Evolutionary conservation across 768 basidiomycete species (phyloP), one percentile per base, ranked within the genome.

Genomic region (Tylopilus felleus): DNA sequence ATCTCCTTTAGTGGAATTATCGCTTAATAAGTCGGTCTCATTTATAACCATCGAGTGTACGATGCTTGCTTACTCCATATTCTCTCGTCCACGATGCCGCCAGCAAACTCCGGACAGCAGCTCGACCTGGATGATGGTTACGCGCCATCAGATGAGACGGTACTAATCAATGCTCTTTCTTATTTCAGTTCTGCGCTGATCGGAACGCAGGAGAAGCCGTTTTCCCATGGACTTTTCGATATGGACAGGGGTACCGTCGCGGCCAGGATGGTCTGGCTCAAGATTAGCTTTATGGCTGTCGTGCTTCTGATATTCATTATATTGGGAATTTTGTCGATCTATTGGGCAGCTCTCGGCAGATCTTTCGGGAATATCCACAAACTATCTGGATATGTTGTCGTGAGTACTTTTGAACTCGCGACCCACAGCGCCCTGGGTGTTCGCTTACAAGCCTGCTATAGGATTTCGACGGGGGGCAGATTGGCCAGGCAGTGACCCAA

Each of bases 391-490:
- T 84, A 77, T 74, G 74, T 86, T 0, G 78, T 86, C 23, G 84
- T 85, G 53, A 47, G 81, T 73, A 22, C 40, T 46, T 16, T 28
- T 19, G 27, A 38, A n/a, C 29, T 14, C 12, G 25, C 22, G 14
- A 19, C 7, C 8, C 43, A 2, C 43, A n/a, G 2, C 31, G 3
- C 27, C 19, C 17, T 5, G 21, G 13, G 2, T 9, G 7, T 31
- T 39, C 16, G 12, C 43, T 55, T 4, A 53, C 31, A 19, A 7
- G 27, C 4, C 19, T 21, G 25, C 5, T 23, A 6, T 44, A 85
- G 83, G 83, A 86, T 60, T 85, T 85, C 56, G 85, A 86, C 39
- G 82, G 80, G 7, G 77, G 73, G 2, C 43, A 72, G 16, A 71
- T 86, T 8, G 84, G 85, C 8, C 70, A 74, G 44, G 65, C 65